Evolutionary conservation across 306 rosid species (phyloP).

Genomic region (Inga laurina): DNA sequence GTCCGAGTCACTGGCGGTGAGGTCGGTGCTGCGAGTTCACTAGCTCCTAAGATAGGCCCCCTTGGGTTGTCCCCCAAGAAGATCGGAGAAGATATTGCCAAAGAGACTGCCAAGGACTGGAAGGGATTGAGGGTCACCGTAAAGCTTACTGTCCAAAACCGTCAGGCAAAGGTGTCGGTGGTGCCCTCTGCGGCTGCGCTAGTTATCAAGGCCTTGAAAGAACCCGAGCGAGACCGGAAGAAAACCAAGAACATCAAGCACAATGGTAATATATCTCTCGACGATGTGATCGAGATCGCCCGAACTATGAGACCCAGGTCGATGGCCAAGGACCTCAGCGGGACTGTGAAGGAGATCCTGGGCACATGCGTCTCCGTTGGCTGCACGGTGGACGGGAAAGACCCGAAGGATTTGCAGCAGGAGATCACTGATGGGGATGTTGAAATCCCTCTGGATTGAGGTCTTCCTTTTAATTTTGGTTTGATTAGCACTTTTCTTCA

Average conservation of each 20-base stretch:
- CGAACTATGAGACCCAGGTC: slow-evolving; percentile 69
- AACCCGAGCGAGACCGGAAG: slow-evolving; percentile 83
- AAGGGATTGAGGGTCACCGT: slow-evolving; percentile 83
- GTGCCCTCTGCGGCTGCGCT: slow-evolving; percentile 88
- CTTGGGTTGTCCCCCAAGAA: slow-evolving; percentile 88
- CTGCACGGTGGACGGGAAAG: slow-evolving; percentile 76
- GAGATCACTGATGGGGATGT: slow-evolving; percentile 75
- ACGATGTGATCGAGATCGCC: slow-evolving; percentile 83
- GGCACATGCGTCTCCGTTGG: slow-evolving; percentile 88
- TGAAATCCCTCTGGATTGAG: slow-evolving; percentile 67
- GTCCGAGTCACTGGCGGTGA: slow-evolving; percentile 88
- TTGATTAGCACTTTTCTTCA: slow-evolving; percentile 11
- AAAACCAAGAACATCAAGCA: slow-evolving; percentile 78
- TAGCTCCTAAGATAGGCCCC: slow-evolving; percentile 90
- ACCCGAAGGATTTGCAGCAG: slow-evolving; percentile 75
- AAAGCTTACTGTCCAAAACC: slow-evolving; percentile 82
- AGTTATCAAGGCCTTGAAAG: slow-evolving; percentile 79
- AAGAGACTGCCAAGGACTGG: slow-evolving; percentile 89
- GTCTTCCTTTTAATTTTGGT: slow-evolving; percentile 1
- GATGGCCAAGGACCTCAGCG: slow-evolving; percentile 76
- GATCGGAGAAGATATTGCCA: slow-evolving; percentile 89
- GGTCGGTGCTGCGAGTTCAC: slow-evolving; percentile 86
- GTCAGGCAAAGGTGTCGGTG: slow-evolving; percentile 79
- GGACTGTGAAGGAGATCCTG: slow-evolving; percentile 69
- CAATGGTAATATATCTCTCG: slow-evolving; percentile 69